Evolutionary conservation across 2,329 filamentous ascomycete genomes (phyloP).

Genomic region (Lachnellula willkommii): DNA sequence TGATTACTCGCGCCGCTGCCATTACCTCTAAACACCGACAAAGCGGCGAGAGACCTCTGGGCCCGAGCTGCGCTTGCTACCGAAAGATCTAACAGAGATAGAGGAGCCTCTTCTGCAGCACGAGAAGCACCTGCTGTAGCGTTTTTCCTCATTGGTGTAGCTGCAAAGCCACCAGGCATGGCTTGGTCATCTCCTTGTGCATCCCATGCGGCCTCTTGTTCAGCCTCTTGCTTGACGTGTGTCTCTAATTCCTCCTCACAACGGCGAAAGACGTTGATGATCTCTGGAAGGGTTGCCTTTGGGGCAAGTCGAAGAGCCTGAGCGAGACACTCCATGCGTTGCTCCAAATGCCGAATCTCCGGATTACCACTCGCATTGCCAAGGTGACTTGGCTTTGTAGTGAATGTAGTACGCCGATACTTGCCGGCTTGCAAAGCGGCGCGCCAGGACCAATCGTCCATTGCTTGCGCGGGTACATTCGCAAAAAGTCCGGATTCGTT

Average conservation of each 20-base stretch:
- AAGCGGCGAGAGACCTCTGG: slow-evolving; percentile 51
- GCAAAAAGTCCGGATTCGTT: slow-evolving; percentile 22
- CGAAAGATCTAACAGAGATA: slow-evolving; percentile 61
- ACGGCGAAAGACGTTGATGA: slow-evolving; percentile 67
- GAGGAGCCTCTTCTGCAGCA: slow-evolving; percentile 51
- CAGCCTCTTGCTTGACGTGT: slow-evolving; percentile 60
- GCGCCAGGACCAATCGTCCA: slow-evolving; percentile 70
- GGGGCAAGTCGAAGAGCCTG: slow-evolving; percentile 72
- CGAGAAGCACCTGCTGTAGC: slow-evolving; percentile 31
- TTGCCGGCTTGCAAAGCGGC: slow-evolving; percentile 74
- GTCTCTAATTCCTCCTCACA: slow-evolving; percentile 73
- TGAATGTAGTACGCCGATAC: slow-evolving; percentile 54
- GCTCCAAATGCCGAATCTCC: slow-evolving; percentile 67
- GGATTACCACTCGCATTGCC: slow-evolving; percentile 55
- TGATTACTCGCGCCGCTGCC: slow-evolving; percentile 14
- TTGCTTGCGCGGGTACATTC: slow-evolving; percentile 19
- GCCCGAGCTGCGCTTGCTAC: slow-evolving; percentile 55
- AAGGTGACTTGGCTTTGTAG: slow-evolving; percentile 52
- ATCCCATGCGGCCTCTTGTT: slow-evolving; percentile 66
- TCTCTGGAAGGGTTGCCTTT: slow-evolving; percentile 62
- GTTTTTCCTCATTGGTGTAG: slow-evolving; percentile 31
- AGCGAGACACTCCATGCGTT: slow-evolving; percentile 74
- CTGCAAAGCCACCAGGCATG: slow-evolving; percentile 51
- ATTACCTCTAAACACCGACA: slow-evolving; percentile 35
- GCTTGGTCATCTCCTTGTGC: slow-evolving; percentile 54